Conservation (phyloP, 805 yeast genomes). For the Pichia eremophila region DNA sequence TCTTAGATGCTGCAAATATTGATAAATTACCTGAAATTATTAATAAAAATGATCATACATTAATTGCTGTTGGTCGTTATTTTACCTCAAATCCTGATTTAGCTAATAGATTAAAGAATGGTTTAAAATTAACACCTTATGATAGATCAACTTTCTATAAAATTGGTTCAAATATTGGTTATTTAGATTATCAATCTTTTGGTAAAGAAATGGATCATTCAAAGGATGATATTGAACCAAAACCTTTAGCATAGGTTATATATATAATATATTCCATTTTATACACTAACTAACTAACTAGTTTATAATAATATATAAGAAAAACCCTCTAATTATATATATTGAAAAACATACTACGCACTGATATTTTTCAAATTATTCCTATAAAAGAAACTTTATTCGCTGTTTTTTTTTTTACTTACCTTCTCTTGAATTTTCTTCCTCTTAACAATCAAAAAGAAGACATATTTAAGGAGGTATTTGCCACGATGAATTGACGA, state of each 20-base stretch:
- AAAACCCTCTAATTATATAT: too few species aligned
- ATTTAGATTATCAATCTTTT: slow-evolving; percentile 7
- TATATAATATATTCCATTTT: background rate
- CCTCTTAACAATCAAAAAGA: slow-evolving; percentile 47
- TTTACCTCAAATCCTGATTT: slow-evolving; percentile 39
- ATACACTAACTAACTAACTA: too few species aligned
- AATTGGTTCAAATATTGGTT: slow-evolving; percentile 8
- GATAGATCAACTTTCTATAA: slow-evolving; percentile 33
- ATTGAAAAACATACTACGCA: too few species aligned
- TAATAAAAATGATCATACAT: slow-evolving; percentile 31
- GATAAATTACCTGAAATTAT: slow-evolving; percentile 6
- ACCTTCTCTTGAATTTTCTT: too few species aligned
- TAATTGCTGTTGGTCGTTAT: slow-evolving; percentile 32
- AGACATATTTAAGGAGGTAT: slow-evolving; percentile 36
- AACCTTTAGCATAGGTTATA: slow-evolving; percentile 5
- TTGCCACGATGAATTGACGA: slow-evolving; percentile 63
- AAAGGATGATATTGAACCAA: slow-evolving; percentile 5
- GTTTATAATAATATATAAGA: too few species aligned
- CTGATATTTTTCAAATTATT: too few species aligned
- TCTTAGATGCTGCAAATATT: slow-evolving; percentile 19
- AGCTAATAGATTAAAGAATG: slow-evolving; percentile 27
- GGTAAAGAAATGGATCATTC: slow-evolving; percentile 10
- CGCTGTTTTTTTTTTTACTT: too few species aligned
- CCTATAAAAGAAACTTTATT: too few species aligned
- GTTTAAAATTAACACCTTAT: slow-evolving; percentile 27